phyloP scores from a whole-genome alignment of 345 rosid species.

The Salix koriyanagi region DNA sequence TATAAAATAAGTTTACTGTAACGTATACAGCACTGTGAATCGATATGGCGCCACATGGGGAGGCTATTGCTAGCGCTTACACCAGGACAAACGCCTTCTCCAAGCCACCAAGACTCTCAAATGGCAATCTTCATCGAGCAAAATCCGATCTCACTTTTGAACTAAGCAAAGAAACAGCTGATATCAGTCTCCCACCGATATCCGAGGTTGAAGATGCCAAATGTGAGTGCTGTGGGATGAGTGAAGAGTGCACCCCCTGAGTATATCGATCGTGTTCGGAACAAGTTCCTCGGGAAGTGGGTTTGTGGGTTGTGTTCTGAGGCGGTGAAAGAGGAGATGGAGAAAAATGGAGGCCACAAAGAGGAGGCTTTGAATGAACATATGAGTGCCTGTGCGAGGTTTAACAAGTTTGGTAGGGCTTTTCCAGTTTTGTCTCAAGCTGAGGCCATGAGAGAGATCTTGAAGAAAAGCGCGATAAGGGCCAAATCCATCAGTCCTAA shows the following conservation, averaged over 20 bases:
- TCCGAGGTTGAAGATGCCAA: constrained; percentile 74
- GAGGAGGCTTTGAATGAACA: constrained; percentile 70
- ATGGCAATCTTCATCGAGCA: constrained; percentile 51
- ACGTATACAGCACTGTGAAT: not conserved
- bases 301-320: constrained; percentile 82
- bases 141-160: constrained; percentile 56
- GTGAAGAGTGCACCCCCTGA: constrained; percentile 79
- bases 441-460: constrained; percentile 79
- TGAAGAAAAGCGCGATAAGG: constrained; percentile 50
- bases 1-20: not conserved
- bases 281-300: constrained; percentile 71
- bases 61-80: constrained; percentile 27
- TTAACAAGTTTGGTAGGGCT: constrained; percentile 76
- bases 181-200: constrained; percentile 33
- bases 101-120: constrained; percentile 57
- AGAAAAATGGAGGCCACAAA: constrained; percentile 44
- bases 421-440: constrained; percentile 77
- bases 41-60: constrained; percentile 67
- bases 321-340: constrained; percentile 87
- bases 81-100: constrained; percentile 30
- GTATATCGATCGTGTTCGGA: constrained; percentile 66
- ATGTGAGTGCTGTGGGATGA: constrained; percentile 92
- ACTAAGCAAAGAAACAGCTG: constrained; percentile 36
- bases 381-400: constrained; percentile 71
- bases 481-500: constrained; percentile 47